A percentile compares a stretch with the other conserved stretches of the same genome.
Evolutionary conservation across 2,329 filamentous ascomycete species (phyloP).

Genomic region (Amauroascus niger): DNA sequence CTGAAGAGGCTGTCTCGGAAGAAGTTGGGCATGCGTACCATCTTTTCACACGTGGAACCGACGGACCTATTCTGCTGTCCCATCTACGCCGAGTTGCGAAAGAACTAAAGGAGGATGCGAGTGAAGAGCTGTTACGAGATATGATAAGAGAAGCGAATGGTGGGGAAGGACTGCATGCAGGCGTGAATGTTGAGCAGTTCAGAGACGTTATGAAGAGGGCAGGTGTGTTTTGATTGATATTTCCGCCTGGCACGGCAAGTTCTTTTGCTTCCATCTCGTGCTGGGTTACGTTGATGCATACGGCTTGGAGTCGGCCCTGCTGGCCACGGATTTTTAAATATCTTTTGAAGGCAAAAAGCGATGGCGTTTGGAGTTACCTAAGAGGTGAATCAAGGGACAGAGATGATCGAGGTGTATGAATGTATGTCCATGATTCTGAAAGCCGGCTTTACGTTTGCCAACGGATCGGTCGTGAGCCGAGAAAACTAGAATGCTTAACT

Average conservation of each 20-base stretch:
- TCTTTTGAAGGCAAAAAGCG: background rate
- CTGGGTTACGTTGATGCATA: background rate
- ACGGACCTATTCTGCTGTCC: constrained; percentile 62
- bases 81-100: constrained; percentile 71
- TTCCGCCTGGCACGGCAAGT: background rate
- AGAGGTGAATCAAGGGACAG: background rate
- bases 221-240: constrained; percentile 58
- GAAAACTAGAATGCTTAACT: too few relatives aligned
- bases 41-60: constrained; percentile 58
- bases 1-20: constrained; percentile 46
- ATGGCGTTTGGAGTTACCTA: background rate
- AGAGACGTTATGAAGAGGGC: constrained; percentile 76
- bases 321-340: background rate
- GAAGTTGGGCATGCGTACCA: constrained; percentile 75
- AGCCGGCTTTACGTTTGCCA: background rate
- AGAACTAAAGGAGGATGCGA: constrained; percentile 72
- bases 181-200: constrained; percentile 71
- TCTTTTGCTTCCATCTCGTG: background rate
- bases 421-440: background rate
- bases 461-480: background rate
- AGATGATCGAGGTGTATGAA: background rate
- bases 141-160: constrained; percentile 95
- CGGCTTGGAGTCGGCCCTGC: background rate
- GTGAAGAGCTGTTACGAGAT: constrained; percentile 73
- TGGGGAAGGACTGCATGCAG: constrained; percentile 58